A percentile compares a stretch with the other conserved stretches of the same genome.
phyloP scores from a whole-genome alignment of 129 eudicot species.

The sunflower (Helianthus annuus) region HanXRQr2.0-SUNRISE NC_035439.2:119270705-119271204 shows the following conservation, averaged over 20 bases:
- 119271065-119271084: constrained; percentile 42
- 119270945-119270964: constrained; percentile 44
- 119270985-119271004: constrained; percentile 79
- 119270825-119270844: constrained; percentile 48
- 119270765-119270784: constrained; percentile 50
- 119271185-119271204: constrained; percentile 76
- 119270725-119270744: constrained; percentile 71
- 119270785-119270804: constrained; percentile 48
- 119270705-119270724: constrained; percentile 59
- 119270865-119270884: constrained; percentile 58
- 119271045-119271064: constrained; percentile 55
- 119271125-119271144: constrained; percentile 33
- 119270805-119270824: constrained; percentile 51
- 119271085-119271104: constrained; percentile 33
- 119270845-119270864: constrained; percentile 47
- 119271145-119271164: constrained; percentile 70
- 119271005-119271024: constrained; percentile 45
- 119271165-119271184: constrained; percentile 73
- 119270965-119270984: constrained; percentile 77
- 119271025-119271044: constrained; percentile 56
- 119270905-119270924: constrained; percentile 76
- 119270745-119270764: constrained; percentile 83
- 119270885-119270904: constrained; percentile 79
- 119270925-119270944: constrained; percentile 34
- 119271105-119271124: neutral